Evolutionary conservation across 306 rosid genomes (phyloP).

Genomic region (Fagus sylvatica): DNA sequence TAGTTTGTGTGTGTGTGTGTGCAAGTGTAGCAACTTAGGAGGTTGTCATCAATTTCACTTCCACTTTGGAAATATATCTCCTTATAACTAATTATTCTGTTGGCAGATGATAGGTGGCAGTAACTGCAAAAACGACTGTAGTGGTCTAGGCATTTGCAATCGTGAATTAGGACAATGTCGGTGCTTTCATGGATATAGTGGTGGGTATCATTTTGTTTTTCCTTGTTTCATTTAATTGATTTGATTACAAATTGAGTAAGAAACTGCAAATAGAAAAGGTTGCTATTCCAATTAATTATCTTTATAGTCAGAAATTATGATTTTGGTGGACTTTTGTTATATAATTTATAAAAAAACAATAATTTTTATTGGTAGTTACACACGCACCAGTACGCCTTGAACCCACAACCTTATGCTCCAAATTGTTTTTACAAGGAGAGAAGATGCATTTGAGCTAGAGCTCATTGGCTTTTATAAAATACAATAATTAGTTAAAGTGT

Average conservation of each 20-base stretch:
- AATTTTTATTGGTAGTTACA: too few relatives aligned
- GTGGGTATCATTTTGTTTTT: conserved; percentile 44
- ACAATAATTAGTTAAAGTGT: neutral
- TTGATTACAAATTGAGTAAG: conserved; percentile 9
- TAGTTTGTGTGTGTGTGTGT: neutral
- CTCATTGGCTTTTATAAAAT: neutral
- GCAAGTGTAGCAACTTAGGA: neutral
- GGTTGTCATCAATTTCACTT: conserved; percentile 18
- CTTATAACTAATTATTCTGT: conserved; percentile 19
- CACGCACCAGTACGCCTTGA: too few relatives aligned
- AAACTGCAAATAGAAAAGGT: conserved; percentile 5
- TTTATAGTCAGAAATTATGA: neutral
- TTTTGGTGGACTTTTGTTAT: neutral
- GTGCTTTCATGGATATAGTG: conserved; percentile 87
- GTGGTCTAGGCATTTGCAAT: conserved; percentile 82
- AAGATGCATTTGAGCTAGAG: too few relatives aligned
- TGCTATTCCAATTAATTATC: conserved; percentile 1
- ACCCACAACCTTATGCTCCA: too few relatives aligned
- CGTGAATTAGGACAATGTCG: conserved; percentile 80
- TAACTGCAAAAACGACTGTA: conserved; percentile 76
- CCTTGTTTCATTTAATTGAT: neutral
- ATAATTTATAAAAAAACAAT: neutral
- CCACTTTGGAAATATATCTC: neutral
- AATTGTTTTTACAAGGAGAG: too few relatives aligned
- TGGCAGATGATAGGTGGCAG: conserved; percentile 72